These are phyloP conservation scores for Cadophora sp. DNA, from an alignment of 2,329 filamentous ascomycete species.

Conservation along the genomic window DNA sequence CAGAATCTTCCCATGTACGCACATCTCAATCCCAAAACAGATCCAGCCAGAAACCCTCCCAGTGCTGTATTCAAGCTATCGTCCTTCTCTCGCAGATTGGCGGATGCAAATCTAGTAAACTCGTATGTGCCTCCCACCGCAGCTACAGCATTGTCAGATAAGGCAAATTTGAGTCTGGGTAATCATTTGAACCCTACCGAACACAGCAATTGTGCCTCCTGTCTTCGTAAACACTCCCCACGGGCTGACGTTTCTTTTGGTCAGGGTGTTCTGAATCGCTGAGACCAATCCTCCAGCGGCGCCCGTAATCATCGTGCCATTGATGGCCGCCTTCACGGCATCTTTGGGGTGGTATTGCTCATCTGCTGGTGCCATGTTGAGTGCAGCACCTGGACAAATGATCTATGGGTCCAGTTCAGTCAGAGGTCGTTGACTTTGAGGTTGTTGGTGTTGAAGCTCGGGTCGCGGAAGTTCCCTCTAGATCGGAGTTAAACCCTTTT, in stretches of 20 bases:
- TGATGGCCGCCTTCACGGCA: slow-evolving; percentile 71
- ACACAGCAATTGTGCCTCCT: slow-evolving; percentile 72
- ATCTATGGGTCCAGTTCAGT: slow-evolving; percentile 8
- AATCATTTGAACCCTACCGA: slow-evolving; percentile 21
- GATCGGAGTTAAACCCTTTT: slow-evolving; percentile 9
- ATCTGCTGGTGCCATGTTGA: slow-evolving; percentile 58
- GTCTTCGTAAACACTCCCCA: slow-evolving; percentile 81
- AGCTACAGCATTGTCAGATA: slow-evolving; percentile 51
- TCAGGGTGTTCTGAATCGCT: slow-evolving; percentile 85
- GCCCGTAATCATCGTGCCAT: slow-evolving; percentile 69
- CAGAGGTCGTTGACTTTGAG: slow-evolving; percentile 33
- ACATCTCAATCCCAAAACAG: slow-evolving; percentile 68
- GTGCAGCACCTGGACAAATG: slow-evolving; percentile 27
- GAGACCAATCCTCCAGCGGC: slow-evolving; percentile 74
- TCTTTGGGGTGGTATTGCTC: slow-evolving; percentile 74
- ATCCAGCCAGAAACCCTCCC: slow-evolving; percentile 70
- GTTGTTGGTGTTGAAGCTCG: slow-evolving; percentile 30
- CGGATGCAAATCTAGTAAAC: slow-evolving; percentile 68
- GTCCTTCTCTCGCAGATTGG: slow-evolving; percentile 73
- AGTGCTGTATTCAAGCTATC: slow-evolving; percentile 69
- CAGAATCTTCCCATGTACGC: slow-evolving; percentile 33
- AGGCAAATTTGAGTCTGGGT: background rate
- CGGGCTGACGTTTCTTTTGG: slow-evolving; percentile 80
- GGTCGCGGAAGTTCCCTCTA: slow-evolving; percentile 9
- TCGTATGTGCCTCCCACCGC: slow-evolving; percentile 72